Percentiles rank a stretch among this genome's conserved stretches.
These are phyloP conservation scores for Leccinum cinnamomeum DNA, from an alignment of 1,284 basidiomycete species.

Conservation along the genomic window DNA sequence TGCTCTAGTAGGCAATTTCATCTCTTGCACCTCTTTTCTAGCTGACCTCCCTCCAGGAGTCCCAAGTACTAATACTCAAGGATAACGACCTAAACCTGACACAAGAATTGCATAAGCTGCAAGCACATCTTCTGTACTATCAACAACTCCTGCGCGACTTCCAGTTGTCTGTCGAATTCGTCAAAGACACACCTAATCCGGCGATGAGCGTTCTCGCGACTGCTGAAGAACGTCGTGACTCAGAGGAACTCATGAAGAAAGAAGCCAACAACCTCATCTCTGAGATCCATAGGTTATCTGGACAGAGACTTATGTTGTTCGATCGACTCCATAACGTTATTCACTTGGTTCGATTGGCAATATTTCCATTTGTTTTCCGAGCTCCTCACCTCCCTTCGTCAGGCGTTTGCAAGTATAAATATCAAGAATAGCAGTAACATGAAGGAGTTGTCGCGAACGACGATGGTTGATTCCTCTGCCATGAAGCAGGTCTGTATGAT, in stretches of 20 bases:
- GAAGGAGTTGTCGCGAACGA: conserved; percentile 45
- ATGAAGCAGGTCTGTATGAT: conserved; percentile 44
- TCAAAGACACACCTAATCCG: conserved; percentile 46
- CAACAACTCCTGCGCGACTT: conserved; percentile 54
- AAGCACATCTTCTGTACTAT: conserved; percentile 56
- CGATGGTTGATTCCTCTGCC: conserved; percentile 48
- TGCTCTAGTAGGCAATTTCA: conserved; percentile 37
- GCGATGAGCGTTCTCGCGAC: conserved; percentile 33
- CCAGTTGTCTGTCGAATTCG: conserved; percentile 47
- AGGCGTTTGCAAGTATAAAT: conserved; percentile 53
- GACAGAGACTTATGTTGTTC: conserved; percentile 44
- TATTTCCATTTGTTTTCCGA: neutral
- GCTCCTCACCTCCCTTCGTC: neutral
- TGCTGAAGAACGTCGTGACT: conserved; percentile 14
- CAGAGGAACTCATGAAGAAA: conserved; percentile 36
- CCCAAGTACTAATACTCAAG: conserved; percentile 43
- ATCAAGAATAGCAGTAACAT: conserved; percentile 48
- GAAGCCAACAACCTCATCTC: conserved; percentile 46
- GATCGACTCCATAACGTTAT: conserved; percentile 53
- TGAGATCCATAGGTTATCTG: conserved; percentile 47
- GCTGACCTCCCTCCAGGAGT: conserved; percentile 39
- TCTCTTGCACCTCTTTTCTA: neutral
- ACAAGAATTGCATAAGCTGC: conserved; percentile 50
- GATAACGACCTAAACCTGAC: conserved; percentile 41
- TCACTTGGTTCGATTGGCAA: conserved; percentile 35